Base-by-base conservation (phyloP, 345 rosid species). In the Gossypium turneri region DNA sequence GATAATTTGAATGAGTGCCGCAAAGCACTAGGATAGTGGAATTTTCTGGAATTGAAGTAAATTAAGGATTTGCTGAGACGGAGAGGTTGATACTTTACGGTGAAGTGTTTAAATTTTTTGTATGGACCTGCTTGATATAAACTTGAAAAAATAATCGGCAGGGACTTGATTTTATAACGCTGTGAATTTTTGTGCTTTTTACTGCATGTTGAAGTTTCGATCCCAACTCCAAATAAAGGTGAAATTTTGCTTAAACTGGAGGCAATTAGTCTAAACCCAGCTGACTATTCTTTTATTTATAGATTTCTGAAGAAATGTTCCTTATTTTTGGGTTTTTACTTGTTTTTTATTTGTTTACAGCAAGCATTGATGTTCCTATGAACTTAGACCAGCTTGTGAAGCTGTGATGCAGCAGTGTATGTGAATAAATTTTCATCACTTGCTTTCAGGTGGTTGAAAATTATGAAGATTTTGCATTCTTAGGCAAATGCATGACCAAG, bases 221-320 rank as follows among this genome's bases (percentile, higher is more conserved):
- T 80, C 29, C 83, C 88, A 12, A 59, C 56, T 22, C 85, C 88
- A 4, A 82, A 79, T 2, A 61, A 81, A 66, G 83, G 72, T 71
- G 90, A 89, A 78, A 73, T 85, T 70, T 78, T 87, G 85, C 45
- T 89, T 43, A 89, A 81, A 79, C 17, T 84, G 51, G 88, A 89
- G 72, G 90, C 90, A 1, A 53, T 58, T 16, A 75, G 78, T 73
- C 73, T 89, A 10, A 89, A 89, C 76, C 90, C 93, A 3, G 63
- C 79, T 16, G 90, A 85, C 64, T 84, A 22, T 1, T 22, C 24
- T 1, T 22, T 22, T 22, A 22, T 22, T 22, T 22, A 22, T 22
- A 22, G 24, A 22, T 22, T 22, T 22, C 1, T 22, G 24, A 22
- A 22, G 24, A 22, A 22, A 22, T 22, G 22, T 22, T 22, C 22